Percentiles rank a stretch among this genome's conserved stretches.
Conservation (phyloP, 106 monocot species). For the Triglochin maritima region DNA sequence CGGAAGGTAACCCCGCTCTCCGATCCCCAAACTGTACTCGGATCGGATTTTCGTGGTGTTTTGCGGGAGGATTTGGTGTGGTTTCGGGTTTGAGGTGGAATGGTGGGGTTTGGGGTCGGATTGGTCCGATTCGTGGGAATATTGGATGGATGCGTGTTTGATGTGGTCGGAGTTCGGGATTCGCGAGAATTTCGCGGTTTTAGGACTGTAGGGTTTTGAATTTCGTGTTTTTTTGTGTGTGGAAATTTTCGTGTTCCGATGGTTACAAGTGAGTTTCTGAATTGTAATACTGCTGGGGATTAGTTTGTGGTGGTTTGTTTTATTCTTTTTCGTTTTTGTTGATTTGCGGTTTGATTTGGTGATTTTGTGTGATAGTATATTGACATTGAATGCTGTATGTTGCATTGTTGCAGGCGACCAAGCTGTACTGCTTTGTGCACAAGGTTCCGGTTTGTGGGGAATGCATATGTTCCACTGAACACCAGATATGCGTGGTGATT, state of each 20-base stretch:
- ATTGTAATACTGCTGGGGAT: neutral
- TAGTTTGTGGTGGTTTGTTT: neutral
- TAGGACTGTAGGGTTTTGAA: too few species aligned
- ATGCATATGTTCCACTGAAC: conserved; percentile 86
- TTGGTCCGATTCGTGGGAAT: neutral
- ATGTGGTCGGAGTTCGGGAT: neutral
- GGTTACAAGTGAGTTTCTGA: neutral
- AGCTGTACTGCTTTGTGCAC: conserved; percentile 97
- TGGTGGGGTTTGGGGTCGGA: neutral
- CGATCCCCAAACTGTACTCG: neutral
- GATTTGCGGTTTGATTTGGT: neutral
- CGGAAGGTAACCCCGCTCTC: conserved; percentile 50
- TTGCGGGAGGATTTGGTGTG: neutral
- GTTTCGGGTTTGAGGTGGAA: neutral
- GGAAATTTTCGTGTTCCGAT: neutral
- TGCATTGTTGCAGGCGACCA: conserved; percentile 57
- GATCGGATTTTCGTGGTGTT: neutral
- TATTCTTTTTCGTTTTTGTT: neutral
- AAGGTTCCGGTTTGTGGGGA: conserved; percentile 92
- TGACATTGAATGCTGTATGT: neutral
- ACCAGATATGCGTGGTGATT: conserved; percentile 84
- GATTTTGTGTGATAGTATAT: neutral
- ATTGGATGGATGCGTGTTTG: too few species aligned
- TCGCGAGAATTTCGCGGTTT: neutral
- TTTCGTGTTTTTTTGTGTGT: neutral